phyloP scores from a whole-genome alignment of 331 rosid genomes.

The Stylosanthes scabra region DNA sequence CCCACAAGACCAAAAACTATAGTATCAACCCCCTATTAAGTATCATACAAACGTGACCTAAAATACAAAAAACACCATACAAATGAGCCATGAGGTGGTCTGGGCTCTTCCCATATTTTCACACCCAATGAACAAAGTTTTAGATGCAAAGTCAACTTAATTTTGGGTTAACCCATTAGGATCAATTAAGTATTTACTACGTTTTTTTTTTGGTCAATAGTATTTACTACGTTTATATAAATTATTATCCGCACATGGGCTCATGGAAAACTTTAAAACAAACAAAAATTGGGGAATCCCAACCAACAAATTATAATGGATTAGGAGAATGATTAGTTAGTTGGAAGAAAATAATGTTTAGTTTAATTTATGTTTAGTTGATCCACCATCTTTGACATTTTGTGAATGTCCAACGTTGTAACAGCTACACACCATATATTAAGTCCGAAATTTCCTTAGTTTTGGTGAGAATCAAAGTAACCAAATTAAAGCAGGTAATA shows the following conservation, averaged over 20 bases:
- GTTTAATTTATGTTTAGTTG: slow-evolving; percentile 16
- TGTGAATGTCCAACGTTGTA: slow-evolving; percentile 29
- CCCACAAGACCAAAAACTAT: no score
- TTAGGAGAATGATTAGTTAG: slow-evolving; percentile 24
- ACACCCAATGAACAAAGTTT: no score
- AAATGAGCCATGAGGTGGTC: no score
- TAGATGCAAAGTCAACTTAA: no score
- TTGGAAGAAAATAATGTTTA: neutral
- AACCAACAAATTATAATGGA: neutral
- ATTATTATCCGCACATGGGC: neutral
- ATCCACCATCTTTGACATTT: slow-evolving; percentile 18
- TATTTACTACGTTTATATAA: neutral
- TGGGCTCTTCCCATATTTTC: no score
- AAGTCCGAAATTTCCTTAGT: slow-evolving; percentile 30
- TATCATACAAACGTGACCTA: no score
- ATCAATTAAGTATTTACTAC: neutral
- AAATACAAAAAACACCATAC: no score
- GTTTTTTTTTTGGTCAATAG: no score
- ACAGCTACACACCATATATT: slow-evolving; percentile 6
- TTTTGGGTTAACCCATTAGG: no score
- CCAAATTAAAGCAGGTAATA: slow-evolving; percentile 36
- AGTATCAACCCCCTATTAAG: no score
- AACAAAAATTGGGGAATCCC: neutral
- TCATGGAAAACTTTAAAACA: neutral
- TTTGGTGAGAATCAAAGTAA: slow-evolving; percentile 41